Conservation (phyloP, 371 early-diverging fungal species). For the Rhizopus microsporus region DNA sequence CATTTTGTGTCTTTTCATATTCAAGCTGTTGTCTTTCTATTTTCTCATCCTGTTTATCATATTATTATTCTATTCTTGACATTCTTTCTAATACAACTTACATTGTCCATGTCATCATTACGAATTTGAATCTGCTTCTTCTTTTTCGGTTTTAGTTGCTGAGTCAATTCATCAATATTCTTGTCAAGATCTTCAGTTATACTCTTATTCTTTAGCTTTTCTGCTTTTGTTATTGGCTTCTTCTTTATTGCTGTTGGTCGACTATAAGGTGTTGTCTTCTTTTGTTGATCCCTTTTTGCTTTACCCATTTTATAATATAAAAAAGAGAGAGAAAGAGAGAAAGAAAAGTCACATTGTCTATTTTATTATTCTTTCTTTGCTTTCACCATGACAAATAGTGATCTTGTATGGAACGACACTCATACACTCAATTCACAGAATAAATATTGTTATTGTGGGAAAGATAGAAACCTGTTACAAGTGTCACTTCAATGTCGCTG, state of each 20-base stretch:
- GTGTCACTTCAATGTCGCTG: constrained; percentile 62
- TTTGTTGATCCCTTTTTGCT: constrained; percentile 16
- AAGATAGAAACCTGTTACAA: constrained; percentile 62
- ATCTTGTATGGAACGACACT: constrained; percentile 56
- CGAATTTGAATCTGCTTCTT: constrained; percentile 23
- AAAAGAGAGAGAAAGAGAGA: constrained; percentile 9
- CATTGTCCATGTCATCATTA: constrained; percentile 25
- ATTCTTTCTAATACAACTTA: constrained; percentile 1
- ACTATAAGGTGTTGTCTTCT: constrained; percentile 26
- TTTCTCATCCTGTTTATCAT: constrained; percentile 15
- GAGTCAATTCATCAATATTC: constrained; percentile 35
- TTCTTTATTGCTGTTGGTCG: constrained; percentile 11
- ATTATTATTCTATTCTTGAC: neutral
- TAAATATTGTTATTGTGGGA: constrained; percentile 68
- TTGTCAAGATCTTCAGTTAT: constrained; percentile 41
- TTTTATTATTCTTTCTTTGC: constrained; percentile 6
- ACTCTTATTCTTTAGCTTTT: constrained; percentile 28
- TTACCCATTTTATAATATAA: constrained; percentile 17
- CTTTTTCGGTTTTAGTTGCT: constrained; percentile 29
- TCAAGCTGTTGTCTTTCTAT: constrained; percentile 39
- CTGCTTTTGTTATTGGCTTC: constrained; percentile 25
- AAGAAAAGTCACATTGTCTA: neutral
- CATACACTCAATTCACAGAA: constrained; percentile 67
- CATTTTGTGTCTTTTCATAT: constrained; percentile 47
- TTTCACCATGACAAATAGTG: constrained; percentile 12